Conservation (phyloP, 208 protist genomes). For the Novymonas esmeraldas region DNA sequence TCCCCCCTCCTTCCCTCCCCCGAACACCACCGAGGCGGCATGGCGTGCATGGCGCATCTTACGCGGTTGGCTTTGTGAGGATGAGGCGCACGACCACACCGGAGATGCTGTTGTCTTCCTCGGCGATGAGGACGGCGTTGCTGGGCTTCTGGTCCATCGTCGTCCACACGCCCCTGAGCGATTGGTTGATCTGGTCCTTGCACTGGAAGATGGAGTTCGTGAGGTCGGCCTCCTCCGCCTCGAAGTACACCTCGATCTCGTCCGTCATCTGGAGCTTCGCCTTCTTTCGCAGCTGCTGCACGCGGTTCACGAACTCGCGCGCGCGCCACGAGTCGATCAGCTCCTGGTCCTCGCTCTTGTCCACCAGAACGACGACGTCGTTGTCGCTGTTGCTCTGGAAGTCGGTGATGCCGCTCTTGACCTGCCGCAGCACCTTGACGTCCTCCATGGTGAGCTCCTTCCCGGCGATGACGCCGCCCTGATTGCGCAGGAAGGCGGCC, state of each 20-base stretch:
- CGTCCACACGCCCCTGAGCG: conserved; percentile 68
- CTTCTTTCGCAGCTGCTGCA: conserved; percentile 98
- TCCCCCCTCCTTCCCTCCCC: too few relatives aligned
- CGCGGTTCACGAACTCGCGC: conserved; percentile 94
- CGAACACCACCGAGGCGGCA: neutral
- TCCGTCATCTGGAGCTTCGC: conserved; percentile 82
- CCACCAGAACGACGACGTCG: conserved; percentile 90
- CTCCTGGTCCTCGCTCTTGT: conserved; percentile 83
- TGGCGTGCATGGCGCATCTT: neutral
- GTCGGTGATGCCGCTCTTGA: conserved; percentile 81
- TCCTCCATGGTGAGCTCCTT: conserved; percentile 84
- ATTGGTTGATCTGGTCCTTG: conserved; percentile 76
- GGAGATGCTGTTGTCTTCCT: conserved; percentile 89
- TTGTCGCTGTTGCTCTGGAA: conserved; percentile 91
- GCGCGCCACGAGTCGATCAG: conserved; percentile 90
- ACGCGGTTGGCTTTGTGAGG: conserved; percentile 39
- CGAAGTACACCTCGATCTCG: conserved; percentile 77
- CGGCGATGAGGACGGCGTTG: conserved; percentile 61
- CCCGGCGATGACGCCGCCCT: conserved; percentile 51
- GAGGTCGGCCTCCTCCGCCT: conserved; percentile 77
- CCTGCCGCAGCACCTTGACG: conserved; percentile 85
- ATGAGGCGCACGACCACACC: conserved; percentile 69
- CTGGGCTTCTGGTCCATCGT: conserved; percentile 67
- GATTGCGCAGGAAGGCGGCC: conserved; percentile 51
- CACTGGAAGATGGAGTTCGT: conserved; percentile 65